phyloP scores from a whole-genome alignment of 2,329 filamentous ascomycete species.

The Fusarium sp. region DNA sequence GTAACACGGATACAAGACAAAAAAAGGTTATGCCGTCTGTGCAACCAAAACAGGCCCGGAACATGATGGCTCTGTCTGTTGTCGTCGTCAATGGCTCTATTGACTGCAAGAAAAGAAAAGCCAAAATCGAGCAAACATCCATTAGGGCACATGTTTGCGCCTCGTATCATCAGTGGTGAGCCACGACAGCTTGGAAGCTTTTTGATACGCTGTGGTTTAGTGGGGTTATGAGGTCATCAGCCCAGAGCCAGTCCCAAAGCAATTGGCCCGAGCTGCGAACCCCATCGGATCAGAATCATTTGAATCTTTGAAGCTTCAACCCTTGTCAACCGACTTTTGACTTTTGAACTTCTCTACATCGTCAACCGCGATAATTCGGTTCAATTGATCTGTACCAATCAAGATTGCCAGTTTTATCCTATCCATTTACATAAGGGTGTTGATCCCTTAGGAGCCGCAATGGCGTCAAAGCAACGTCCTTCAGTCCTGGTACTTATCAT shows the following conservation, averaged over 20 bases:
- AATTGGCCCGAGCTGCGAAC: conserved; percentile 39
- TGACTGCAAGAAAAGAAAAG: not conserved
- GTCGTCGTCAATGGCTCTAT: not conserved
- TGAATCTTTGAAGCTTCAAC: conserved; percentile 30
- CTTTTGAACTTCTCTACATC: conserved; percentile 7
- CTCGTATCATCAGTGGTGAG: conserved; percentile 1
- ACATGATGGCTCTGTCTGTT: too few relatives aligned
- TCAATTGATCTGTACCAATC: not conserved
- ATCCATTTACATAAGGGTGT: not conserved
- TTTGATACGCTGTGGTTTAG: conserved; percentile 16
- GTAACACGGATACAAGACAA: not conserved
- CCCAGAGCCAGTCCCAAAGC: conserved; percentile 29
- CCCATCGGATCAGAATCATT: conserved; percentile 37
- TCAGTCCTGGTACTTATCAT: conserved; percentile 66
- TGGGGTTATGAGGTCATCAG: conserved; percentile 49
- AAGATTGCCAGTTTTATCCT: not conserved
- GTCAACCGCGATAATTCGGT: conserved; percentile 1
- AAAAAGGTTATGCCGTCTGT: not conserved
- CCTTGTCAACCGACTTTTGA: conserved; percentile 17
- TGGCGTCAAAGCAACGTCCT: conserved; percentile 65
- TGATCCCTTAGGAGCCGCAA: conserved; percentile 37
- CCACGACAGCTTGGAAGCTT: not conserved
- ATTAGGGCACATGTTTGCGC: conserved; percentile 5
- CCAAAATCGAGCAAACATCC: not conserved
- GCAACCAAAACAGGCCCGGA: not conserved